These are phyloP conservation scores for Sphagnurus paluster DNA, from an alignment of 1,284 basidiomycete species.

Conservation along the genomic window DNA sequence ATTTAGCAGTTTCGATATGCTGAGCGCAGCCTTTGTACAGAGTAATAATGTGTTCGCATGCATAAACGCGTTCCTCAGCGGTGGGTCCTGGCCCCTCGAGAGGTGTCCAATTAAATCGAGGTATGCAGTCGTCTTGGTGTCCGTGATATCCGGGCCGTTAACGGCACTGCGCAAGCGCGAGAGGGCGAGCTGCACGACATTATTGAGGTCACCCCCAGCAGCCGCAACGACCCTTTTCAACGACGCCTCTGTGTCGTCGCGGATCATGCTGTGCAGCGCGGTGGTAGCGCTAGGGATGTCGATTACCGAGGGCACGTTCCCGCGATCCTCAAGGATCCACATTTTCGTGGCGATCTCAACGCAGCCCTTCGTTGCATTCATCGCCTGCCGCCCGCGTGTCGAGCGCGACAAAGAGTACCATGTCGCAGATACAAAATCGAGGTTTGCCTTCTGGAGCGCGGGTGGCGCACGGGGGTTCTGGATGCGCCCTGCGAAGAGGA, in stretches of 20 bases:
- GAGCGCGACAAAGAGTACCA: conserved; percentile 32
- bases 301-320: conserved; percentile 19
- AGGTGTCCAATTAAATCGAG: conserved; percentile 34
- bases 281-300: conserved; percentile 30
- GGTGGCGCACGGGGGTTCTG: conserved; percentile 15
- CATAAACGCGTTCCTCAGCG: conserved; percentile 34
- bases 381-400: conserved; percentile 27
- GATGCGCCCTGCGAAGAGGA: conserved; percentile 32
- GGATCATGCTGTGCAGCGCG: conserved; percentile 31
- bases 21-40: conserved; percentile 32
- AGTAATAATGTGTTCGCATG: conserved; percentile 29
- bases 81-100: conserved; percentile 26
- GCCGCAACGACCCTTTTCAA: conserved; percentile 30
- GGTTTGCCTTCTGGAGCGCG: conserved; percentile 11
- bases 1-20: conserved; percentile 25
- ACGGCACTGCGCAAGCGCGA: conserved; percentile 26
- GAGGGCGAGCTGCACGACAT: conserved; percentile 30
- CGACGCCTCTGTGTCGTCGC: conserved; percentile 17
- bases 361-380: conserved; percentile 29
- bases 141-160: conserved; percentile 17
- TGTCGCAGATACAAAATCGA: conserved; percentile 23
- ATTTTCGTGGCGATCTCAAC: conserved; percentile 35
- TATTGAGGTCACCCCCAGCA: conserved; percentile 25
- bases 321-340: conserved; percentile 33
- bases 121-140: conserved; percentile 23